These are phyloP conservation scores for Starmerella stigmatis DNA, from an alignment of 805 yeast genomes.

Conservation along the genomic window DNA sequence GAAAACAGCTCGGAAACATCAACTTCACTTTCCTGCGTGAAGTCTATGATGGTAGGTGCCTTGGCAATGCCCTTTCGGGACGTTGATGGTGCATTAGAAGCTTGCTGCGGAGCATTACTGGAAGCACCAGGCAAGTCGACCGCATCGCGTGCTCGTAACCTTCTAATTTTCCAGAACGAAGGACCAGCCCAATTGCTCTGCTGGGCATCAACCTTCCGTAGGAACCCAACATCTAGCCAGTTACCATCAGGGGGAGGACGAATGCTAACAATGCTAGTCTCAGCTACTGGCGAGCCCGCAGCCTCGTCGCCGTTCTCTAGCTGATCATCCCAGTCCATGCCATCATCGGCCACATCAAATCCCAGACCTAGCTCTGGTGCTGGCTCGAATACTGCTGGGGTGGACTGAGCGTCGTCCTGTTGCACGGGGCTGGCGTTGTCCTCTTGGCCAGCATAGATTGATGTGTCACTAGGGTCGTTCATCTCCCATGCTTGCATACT, in stretches of 20 bases:
- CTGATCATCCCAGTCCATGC: background rate
- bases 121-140: background rate
- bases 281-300: background rate
- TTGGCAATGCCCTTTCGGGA: constrained; percentile 11
- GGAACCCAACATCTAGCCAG: constrained; percentile 17
- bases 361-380: constrained; percentile 2
- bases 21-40: constrained; percentile 22
- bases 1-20: constrained; percentile 6
- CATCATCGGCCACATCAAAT: constrained; percentile 4
- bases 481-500: constrained; percentile 22
- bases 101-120: background rate
- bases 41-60: constrained; percentile 37
- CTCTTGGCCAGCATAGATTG: constrained; percentile 6
- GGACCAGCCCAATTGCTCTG: constrained; percentile 80
- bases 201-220: constrained; percentile 38
- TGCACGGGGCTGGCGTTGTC: no score
- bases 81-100: background rate
- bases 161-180: constrained; percentile 79
- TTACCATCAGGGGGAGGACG: constrained; percentile 19
- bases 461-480: constrained; percentile 15
- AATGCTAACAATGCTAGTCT: constrained; percentile 10
- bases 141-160: constrained; percentile 34
- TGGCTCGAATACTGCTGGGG: background rate
- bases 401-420: no score
- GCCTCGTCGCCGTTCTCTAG: background rate